phyloP scores from a whole-genome alignment of 129 eudicot species.

The Chrysanthemum seticuspe region DNA sequence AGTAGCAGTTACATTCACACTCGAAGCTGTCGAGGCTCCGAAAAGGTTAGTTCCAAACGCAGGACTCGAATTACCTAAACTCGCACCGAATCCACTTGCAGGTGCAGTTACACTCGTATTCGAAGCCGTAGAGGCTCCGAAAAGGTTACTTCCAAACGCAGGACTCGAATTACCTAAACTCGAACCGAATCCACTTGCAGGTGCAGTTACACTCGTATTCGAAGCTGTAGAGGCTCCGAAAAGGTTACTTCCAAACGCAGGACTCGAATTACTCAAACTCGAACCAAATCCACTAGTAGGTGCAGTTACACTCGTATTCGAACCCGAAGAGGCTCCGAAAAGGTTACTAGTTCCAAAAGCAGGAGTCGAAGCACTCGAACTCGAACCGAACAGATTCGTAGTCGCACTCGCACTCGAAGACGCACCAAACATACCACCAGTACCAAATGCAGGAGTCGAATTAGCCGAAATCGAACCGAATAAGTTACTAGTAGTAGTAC shows the following conservation, averaged over 20 bases:
- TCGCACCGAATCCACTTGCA: constrained; percentile 27
- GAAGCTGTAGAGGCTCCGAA: too few species aligned
- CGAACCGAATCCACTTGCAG: too few species aligned
- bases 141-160: too few species aligned
- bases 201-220: too few species aligned
- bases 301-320: background rate
- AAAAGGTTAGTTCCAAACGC: constrained; percentile 4
- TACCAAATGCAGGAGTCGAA: constrained; percentile 16
- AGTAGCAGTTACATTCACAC: constrained; percentile 23
- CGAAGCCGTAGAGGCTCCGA: too few species aligned
- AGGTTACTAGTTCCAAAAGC: constrained; percentile 9
- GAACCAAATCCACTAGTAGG: too few species aligned
- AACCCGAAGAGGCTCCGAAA: background rate
- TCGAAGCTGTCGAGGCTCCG: constrained; percentile 10
- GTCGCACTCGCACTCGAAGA: background rate
- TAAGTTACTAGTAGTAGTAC: constrained; percentile 25
- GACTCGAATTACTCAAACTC: too few species aligned
- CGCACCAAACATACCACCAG: constrained; percentile 5
- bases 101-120: background rate
- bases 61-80: background rate
- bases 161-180: too few species aligned
- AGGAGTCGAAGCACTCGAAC: background rate
- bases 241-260: too few species aligned
- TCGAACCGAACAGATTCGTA: too few species aligned
- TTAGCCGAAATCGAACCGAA: constrained; percentile 29